Percentiles rank a stretch among this genome's conserved stretches.
Conservation (phyloP, 331 rosid species). For the Spiraea crenata region DNA sequence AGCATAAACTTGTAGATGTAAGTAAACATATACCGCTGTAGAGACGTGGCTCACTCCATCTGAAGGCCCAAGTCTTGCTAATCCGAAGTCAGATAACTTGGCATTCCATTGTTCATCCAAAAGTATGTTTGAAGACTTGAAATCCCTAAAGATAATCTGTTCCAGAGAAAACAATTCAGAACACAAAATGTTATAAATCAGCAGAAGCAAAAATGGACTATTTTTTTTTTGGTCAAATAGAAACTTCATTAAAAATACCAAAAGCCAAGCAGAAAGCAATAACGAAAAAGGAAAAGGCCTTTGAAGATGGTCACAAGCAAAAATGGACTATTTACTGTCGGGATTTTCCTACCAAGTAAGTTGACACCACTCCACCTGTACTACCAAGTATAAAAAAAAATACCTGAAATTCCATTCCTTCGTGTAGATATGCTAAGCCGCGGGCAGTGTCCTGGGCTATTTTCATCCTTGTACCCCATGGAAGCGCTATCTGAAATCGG, state of each 20-base stretch:
- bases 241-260: no score
- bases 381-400: neutral
- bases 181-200: neutral
- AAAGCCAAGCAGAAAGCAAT: no score
- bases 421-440: constrained; percentile 63
- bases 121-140: constrained; percentile 61
- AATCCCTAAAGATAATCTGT: constrained; percentile 66
- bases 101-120: constrained; percentile 56
- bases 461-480: constrained; percentile 53
- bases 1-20: neutral
- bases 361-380: neutral
- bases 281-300: no score
- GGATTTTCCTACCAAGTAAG: no score
- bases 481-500: constrained; percentile 44
- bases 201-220: neutral
- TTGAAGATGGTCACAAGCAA: no score
- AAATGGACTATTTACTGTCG: no score
- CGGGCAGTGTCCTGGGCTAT: constrained; percentile 65
- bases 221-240: no score
- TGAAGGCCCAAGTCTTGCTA: constrained; percentile 60
- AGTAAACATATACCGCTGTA: constrained; percentile 47
- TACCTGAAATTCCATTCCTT: constrained; percentile 75
- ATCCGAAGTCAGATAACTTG: constrained; percentile 57
- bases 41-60: constrained; percentile 56
- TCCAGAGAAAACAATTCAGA: constrained; percentile 3